Base-by-base conservation (phyloP, 2,329 filamentous ascomycete genomes). In the Macrophomina phaseolina region DNA sequence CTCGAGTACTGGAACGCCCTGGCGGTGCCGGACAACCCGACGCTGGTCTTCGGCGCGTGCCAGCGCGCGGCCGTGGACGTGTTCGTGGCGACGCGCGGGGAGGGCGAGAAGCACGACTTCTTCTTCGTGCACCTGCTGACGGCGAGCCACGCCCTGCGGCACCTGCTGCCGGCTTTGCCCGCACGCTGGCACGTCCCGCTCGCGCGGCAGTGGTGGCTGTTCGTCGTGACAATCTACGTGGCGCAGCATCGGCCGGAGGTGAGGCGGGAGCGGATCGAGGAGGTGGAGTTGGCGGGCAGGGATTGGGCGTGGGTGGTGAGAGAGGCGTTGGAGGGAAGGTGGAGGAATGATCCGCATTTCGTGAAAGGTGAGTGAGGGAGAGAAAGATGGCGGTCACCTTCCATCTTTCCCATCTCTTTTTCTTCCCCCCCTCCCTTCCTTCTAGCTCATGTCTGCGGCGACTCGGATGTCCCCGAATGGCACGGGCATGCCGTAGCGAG, bases 1-100 rank as follows among this genome's bases (percentile, higher is more conserved):
- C 79, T 97, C 51, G 90, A 96, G 71, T 92, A 97, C 81, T 98
- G 93, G 92, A 95, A 96, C 71, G 89, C 91, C 2, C 97, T 93
- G 93, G 42, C n/a, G 4, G 73, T 77, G 7, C 83, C 96, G 9
- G 66, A 69, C 28, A 82, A 84, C 18, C 45, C 46, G 46, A 64
- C 66, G 5, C 84, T 93, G 68, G 90, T 93, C 73, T 96, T 98
- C 74, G 85, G 88, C 67, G 85, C 91, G 66, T 91, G 89, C 0
- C 87, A 90, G 70, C 80, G 83, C 67, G 78, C 85, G 2, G 86
- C 86, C 2, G 81, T 83, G 0, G 85, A 86, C 0, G 77, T 93
- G 7, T 83, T 93, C 3, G 83, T 86, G 4, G 88, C 87, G 3
- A 85, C 88, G 2, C 76, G 76, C 5, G 69, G 73, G 28, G 34